phyloP scores from a whole-genome alignment of 139 green algal genomes.

The Chlamydomonas sp. region DNA sequence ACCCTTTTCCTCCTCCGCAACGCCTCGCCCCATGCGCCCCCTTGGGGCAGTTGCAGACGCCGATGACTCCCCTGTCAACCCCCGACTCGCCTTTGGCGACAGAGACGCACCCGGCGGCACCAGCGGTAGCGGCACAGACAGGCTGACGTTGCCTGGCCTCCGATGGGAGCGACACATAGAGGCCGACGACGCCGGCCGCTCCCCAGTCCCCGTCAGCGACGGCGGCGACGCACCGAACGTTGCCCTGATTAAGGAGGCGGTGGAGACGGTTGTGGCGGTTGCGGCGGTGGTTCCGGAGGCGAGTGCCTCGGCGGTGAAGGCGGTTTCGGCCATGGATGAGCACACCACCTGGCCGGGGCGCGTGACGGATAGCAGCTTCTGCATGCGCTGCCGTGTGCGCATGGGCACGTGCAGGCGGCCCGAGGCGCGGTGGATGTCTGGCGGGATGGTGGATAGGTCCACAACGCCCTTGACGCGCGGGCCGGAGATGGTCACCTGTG shows the following conservation, averaged over 20 bases:
- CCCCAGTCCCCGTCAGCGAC: too few species aligned
- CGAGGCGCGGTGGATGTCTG: constrained; percentile 9
- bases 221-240: too few species aligned
- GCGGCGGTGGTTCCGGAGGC: background rate
- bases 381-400: constrained; percentile 2
- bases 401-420: background rate
- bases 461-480: constrained; percentile 10
- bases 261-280: background rate
- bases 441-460: background rate
- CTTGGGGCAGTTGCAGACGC: too few species aligned
- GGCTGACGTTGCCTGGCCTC: too few species aligned
- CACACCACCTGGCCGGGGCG: constrained; percentile 5
- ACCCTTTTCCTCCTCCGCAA: too few species aligned
- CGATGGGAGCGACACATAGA: too few species aligned
- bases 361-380: background rate
- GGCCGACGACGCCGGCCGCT: too few species aligned
- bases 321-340: constrained; percentile 1
- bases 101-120: too few species aligned
- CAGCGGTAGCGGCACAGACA: too few species aligned
- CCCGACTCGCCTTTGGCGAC: too few species aligned
- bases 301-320: background rate
- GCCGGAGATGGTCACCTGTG: constrained; percentile 20
- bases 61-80: too few species aligned
- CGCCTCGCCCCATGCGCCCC: too few species aligned
- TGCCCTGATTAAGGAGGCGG: background rate